Base-by-base conservation (phyloP, 148 eudicot genomes). In the Diospyros kaki region DNA sequence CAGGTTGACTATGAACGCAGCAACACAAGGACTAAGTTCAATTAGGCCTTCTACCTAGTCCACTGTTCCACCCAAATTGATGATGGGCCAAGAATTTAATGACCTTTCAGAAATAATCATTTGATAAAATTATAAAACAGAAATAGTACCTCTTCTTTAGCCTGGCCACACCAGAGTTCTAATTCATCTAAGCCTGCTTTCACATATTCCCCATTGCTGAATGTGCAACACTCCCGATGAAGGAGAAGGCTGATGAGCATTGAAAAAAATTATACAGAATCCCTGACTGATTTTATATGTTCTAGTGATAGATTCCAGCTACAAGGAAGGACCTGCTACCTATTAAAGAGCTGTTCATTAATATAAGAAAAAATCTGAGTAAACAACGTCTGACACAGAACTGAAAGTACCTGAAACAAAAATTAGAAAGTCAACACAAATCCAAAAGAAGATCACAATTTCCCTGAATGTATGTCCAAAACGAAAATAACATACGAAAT, bases 181-280 rank as follows among this genome's bases (percentile, higher is more conserved):
- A 95, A 74, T 85, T 95, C 99, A 38, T 97, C 99, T 66, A 95
- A 70, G 64, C 99, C 99, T 72, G 99, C 76, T 81, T 95, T 95
- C 43, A 95, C 97, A 78, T 95, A 95, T 78, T 95, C 99, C 41
- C 99, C 99, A 71, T 92, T 95, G 89, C 94, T 91, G 80, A 95
- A 95, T 64, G 99, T 92, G 82, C 99, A 95, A 81, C 97, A 93
- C 83, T 95, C 99, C 46, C 99, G 96, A 18, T 97, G 97, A 39
- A 92, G 86, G 41, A 92, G 92, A 62, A 95, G 94, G 81, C 99
- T 95, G 81, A 75, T 50, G 48, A 13, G 11, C 52, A 48, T 4
- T 4, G 52, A 48, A 4, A 4, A 48, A 48, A 48, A 48, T 48
- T 48, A 46, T 39, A 60, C 60, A 42, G 9, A 42, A 69, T 77